phyloP scores from a whole-genome alignment of 768 basidiomycete genomes.

The Macrocybe gigantea region DNA sequence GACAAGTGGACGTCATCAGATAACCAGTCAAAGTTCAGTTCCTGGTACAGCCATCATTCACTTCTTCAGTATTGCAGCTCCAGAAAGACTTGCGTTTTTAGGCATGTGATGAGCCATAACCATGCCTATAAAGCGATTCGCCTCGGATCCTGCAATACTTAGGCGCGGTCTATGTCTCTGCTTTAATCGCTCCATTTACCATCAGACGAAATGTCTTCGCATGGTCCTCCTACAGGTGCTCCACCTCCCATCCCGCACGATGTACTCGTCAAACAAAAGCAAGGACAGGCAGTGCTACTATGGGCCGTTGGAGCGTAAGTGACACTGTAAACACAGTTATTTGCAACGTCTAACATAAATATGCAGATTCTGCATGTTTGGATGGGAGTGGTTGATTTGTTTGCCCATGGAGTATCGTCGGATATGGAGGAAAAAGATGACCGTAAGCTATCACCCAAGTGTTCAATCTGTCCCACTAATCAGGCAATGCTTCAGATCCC shows the following conservation, averaged over 20 bases:
- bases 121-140: too few relatives aligned
- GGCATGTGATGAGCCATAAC: too few relatives aligned
- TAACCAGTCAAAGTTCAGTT: too few relatives aligned
- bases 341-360: constrained; percentile 3
- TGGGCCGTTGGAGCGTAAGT: constrained; percentile 20
- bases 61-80: too few relatives aligned
- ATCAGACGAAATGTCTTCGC: not conserved
- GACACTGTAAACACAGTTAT: not conserved
- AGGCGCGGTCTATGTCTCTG: too few relatives aligned
- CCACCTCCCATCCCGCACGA: constrained; percentile 11
- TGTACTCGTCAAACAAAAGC: constrained; percentile 11
- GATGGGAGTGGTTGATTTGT: constrained; percentile 20
- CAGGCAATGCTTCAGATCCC: constrained; percentile 7
- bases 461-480: not conserved
- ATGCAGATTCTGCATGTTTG: constrained; percentile 21
- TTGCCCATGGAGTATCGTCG: constrained; percentile 16
- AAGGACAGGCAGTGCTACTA: constrained; percentile 16
- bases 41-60: too few relatives aligned
- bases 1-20: too few relatives aligned
- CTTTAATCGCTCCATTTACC: too few relatives aligned
- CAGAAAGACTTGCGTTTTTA: too few relatives aligned
- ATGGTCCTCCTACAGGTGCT: not conserved
- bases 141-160: too few relatives aligned
- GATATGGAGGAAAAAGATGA: constrained; percentile 19
- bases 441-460: constrained; percentile 6